Evolutionary conservation across 2,329 filamentous ascomycete species (phyloP).

Genomic region (Diatrype stigma): DNA sequence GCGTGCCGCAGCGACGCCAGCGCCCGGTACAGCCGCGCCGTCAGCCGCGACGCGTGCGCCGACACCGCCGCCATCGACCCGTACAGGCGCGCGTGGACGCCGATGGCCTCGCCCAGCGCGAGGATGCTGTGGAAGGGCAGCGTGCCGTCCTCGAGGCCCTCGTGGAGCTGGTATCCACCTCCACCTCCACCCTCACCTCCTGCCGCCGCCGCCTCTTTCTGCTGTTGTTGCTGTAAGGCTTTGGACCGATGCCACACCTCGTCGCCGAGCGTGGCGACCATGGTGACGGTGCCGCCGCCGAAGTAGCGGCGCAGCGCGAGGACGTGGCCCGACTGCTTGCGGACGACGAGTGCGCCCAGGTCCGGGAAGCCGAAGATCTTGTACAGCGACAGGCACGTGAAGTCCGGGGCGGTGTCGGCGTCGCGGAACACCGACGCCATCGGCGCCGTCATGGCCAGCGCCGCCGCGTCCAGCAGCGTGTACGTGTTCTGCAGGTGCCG

Average conservation of each 20-base stretch:
- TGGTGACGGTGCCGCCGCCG: slow-evolving; percentile 62
- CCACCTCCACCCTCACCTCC: slow-evolving; percentile 42
- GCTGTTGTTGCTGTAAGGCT: slow-evolving; percentile 26
- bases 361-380: slow-evolving; percentile 68
- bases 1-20: slow-evolving; percentile 46
- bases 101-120: slow-evolving; percentile 56
- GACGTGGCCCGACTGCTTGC: slow-evolving; percentile 51
- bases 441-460: slow-evolving; percentile 58
- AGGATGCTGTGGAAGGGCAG: slow-evolving; percentile 62
- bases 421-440: slow-evolving; percentile 49
- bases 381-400: slow-evolving; percentile 58
- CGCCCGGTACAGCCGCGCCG: slow-evolving; percentile 42
- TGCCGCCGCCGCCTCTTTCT: slow-evolving; percentile 25
- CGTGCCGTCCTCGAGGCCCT: slow-evolving; percentile 63
- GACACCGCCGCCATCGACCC: slow-evolving; percentile 56
- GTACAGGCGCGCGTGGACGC: slow-evolving; percentile 52
- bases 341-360: slow-evolving; percentile 56
- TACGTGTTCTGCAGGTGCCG: slow-evolving; percentile 37
- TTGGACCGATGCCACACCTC: slow-evolving; percentile 51
- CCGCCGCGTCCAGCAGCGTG: slow-evolving; percentile 59
- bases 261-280: slow-evolving; percentile 48
- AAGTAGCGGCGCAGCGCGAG: slow-evolving; percentile 57
- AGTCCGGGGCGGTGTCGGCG: slow-evolving; percentile 51
- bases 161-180: slow-evolving; percentile 50
- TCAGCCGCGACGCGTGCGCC: slow-evolving; percentile 52